Evolutionary conservation across 495 filamentous ascomycete species (phyloP).

Genomic region (Hapsidospora chrysogenum): DNA sequence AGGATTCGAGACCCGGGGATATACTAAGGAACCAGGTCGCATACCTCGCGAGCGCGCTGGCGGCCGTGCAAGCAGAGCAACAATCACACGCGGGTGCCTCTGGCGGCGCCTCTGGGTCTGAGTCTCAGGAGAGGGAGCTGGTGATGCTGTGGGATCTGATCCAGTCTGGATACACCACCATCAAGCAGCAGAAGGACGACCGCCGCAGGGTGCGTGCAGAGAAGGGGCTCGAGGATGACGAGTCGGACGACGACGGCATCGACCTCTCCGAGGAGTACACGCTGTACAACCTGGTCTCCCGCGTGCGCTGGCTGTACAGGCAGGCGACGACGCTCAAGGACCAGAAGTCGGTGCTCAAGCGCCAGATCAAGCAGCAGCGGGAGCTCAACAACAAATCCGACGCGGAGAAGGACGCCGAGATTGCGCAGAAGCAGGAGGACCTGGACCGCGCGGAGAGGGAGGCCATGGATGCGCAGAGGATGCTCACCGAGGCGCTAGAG

Average conservation of each 20-base stretch:
- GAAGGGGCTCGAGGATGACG: conserved; percentile 26
- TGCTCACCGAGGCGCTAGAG: conserved; percentile 33
- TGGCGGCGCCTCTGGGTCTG: conserved; percentile 7
- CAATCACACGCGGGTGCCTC: conserved; percentile 6
- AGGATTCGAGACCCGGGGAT: conserved; percentile 20
- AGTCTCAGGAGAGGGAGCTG: conserved; percentile 41
- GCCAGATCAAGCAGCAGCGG: conserved; percentile 84
- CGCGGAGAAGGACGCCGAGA: conserved; percentile 40
- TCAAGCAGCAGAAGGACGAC: conserved; percentile 32
- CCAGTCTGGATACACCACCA: conserved; percentile 42
- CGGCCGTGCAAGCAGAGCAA: conserved; percentile 13
- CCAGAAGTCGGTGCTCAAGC: conserved; percentile 67
- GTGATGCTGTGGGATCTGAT: conserved; percentile 60
- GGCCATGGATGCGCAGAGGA: conserved; percentile 23
- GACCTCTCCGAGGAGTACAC: conserved; percentile 44
- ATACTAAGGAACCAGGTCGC: conserved; percentile 22
- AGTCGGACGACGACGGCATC: conserved; percentile 31
- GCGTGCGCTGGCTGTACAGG: conserved; percentile 57
- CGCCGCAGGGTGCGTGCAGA: conserved; percentile 27
- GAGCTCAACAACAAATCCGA: conserved; percentile 60
- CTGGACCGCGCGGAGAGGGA: conserved; percentile 32
- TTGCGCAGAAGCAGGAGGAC: conserved; percentile 32
- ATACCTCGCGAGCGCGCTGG: conserved; percentile 21
- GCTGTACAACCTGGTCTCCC: conserved; percentile 49
- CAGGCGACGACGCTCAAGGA: conserved; percentile 52